Base-by-base conservation (phyloP, 1,139 yeast genomes). In the Yamadazyma trypodendri region DNA sequence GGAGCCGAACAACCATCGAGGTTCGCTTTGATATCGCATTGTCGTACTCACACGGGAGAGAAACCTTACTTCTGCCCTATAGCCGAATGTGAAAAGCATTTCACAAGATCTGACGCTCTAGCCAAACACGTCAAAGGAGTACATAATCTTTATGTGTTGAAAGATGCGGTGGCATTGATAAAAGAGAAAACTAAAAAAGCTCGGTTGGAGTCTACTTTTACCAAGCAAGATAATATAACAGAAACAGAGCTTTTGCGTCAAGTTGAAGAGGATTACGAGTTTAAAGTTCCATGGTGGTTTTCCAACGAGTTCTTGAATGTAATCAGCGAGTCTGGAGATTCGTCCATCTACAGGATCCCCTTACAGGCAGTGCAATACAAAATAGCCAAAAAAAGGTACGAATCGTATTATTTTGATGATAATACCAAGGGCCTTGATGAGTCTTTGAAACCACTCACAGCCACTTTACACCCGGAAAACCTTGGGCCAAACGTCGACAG, bases 11-110 rank as follows among this genome's bases (percentile, higher is more conserved):
- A 79, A 51, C 79, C 83, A 3, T 72, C 81, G 6, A 55, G 81
- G 40, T 74, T 77, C 57, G 83, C 83, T 1, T 65, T 83, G 24
- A 68, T 79, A 1, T 68, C 83, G 0, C 90, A 83, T 52, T 65
- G 82, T 50, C 58, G 87, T 36, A 68, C 78, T 2, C 90, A 83
- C 53, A 77, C 86, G 0, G 82, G 84, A 0, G 86, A 81, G 50
- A 73, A 74, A 47, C 86, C 86, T 23, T 81, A 77, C 51, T 77
- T 71, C 46, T 84, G 94, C 53, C 72, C 80, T 0, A 67, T 82
- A 11, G 88, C 88, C 1, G 88, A 81, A 50, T 84, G 92, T 58
- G 77, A 74, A 41, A 72, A 77, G 43, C 72, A 72, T 36, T 82
- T 81, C 50, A 70, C 78, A 0, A 56, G 82, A 40, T 66, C 81